phyloP scores from a whole-genome alignment of 495 filamentous ascomycete species.

The Aspergillus leporis region DNA sequence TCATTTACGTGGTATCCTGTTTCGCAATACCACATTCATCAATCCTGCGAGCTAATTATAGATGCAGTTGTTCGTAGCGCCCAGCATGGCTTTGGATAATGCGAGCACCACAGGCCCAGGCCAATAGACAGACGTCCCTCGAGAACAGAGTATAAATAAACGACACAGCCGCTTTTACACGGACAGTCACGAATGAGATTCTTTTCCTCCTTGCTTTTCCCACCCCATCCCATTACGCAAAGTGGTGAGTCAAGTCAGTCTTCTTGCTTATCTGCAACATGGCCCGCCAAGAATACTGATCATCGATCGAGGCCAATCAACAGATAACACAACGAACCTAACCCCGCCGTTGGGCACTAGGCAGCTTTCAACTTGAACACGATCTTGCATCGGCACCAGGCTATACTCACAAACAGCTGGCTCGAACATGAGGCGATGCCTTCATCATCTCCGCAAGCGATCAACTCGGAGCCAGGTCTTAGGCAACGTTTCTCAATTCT shows the following conservation, averaged over 20 bases:
- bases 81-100: too few species aligned
- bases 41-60: too few species aligned
- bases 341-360: conserved; percentile 15
- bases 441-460: conserved; percentile 15
- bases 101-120: too few species aligned
- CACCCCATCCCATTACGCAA: too few species aligned
- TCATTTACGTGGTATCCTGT: too few species aligned
- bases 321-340: conserved; percentile 14
- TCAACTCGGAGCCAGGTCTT: conserved; percentile 14
- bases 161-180: too few species aligned
- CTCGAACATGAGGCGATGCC: conserved; percentile 15
- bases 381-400: conserved; percentile 10
- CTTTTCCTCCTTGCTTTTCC: too few species aligned
- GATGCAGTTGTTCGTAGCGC: too few species aligned
- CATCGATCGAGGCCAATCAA: conserved; percentile 14
- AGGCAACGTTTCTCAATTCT: conserved; percentile 11
- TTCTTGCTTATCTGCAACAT: conserved; percentile 17
- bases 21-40: too few species aligned
- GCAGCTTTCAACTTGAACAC: conserved; percentile 13
- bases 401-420: conserved; percentile 4
- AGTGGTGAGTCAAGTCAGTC: conserved; percentile 17
- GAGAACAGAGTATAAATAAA: too few species aligned
- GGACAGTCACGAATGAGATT: too few species aligned
- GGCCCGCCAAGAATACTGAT: conserved; percentile 12
- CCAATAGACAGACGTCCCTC: too few species aligned